Evolutionary conservation across 352 stramenopile species (phyloP).

Genomic region (Peronospora belbahrii): DNA sequence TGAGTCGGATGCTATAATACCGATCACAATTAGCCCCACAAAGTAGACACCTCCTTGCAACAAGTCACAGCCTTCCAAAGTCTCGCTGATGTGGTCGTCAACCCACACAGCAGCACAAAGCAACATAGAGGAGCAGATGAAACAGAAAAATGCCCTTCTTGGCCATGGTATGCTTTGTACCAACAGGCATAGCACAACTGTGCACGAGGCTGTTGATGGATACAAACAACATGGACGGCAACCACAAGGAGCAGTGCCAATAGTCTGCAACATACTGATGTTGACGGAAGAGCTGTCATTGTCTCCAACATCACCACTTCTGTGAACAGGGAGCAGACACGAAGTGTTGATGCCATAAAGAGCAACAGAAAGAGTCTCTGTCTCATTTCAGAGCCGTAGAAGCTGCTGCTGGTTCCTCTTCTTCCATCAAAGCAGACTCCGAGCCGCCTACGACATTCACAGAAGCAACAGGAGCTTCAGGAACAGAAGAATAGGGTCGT

Average conservation of each 20-base stretch:
- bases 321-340: conserved; percentile 49
- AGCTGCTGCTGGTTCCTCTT: conserved; percentile 38
- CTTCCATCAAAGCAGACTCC: conserved; percentile 41
- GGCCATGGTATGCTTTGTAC: conserved; percentile 69
- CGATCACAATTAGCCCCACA: conserved; percentile 48
- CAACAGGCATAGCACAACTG: conserved; percentile 81
- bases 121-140: conserved; percentile 65
- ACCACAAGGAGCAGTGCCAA: conserved; percentile 60
- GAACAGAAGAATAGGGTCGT: conserved; percentile 11
- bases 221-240: conserved; percentile 78
- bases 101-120: conserved; percentile 41
- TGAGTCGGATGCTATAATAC: conserved; percentile 76
- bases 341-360: conserved; percentile 55
- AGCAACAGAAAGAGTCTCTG: conserved; percentile 70
- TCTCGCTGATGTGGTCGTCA: conserved; percentile 35
- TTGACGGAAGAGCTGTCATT: conserved; percentile 30
- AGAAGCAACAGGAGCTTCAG: conserved; percentile 13
- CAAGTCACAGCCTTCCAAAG: conserved; percentile 66
- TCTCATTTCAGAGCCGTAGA: conserved; percentile 74
- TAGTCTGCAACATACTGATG: conserved; percentile 40
- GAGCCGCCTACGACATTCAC: conserved; percentile 27
- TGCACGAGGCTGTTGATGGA: conserved; percentile 77
- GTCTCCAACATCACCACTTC: conserved; percentile 49
- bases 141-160: conserved; percentile 69
- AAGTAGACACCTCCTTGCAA: conserved; percentile 60